Percentiles rank a stretch among this genome's conserved stretches.
Conservation (phyloP, 2,329 filamentous ascomycete species). For the Trichoderma sp. region DNA sequence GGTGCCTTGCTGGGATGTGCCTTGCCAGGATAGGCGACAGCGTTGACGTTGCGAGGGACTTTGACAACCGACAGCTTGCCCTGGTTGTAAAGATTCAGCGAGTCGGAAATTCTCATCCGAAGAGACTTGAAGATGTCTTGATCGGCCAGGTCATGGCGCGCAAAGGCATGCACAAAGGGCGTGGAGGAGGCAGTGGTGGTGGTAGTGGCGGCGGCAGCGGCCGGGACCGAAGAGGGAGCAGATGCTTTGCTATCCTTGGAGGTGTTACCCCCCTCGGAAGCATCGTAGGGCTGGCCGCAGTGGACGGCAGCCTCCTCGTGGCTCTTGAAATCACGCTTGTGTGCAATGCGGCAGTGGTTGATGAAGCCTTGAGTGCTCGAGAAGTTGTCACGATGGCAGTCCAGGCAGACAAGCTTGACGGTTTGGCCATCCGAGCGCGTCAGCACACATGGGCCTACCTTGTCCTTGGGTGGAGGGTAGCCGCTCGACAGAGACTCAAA, state of each 20-base stretch:
- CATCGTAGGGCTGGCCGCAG: slow-evolving; percentile 80
- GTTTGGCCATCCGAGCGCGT: slow-evolving; percentile 83
- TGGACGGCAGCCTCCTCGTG: slow-evolving; percentile 91
- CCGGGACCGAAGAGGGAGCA: slow-evolving; percentile 27
- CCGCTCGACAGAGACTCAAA: slow-evolving; percentile 71
- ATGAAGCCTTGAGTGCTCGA: slow-evolving; percentile 98
- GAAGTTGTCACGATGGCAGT: slow-evolving; percentile 89
- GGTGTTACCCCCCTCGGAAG: slow-evolving; percentile 31
- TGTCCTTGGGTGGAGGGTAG: slow-evolving; percentile 76
- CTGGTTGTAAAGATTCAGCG: slow-evolving; percentile 56
- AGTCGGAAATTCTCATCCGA: slow-evolving; percentile 57
- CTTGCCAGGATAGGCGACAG: slow-evolving; percentile 20
- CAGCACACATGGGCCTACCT: slow-evolving; percentile 79
- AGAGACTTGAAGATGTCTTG: slow-evolving; percentile 57
- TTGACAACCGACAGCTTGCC: slow-evolving; percentile 55
- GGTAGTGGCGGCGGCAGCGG: neutral
- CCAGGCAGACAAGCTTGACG: slow-evolving; percentile 87
- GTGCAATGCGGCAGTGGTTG: slow-evolving; percentile 96
- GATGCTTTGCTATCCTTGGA: slow-evolving; percentile 36
- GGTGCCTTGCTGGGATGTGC: slow-evolving; percentile 5
- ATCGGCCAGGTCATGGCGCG: slow-evolving; percentile 53
- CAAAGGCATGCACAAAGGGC: slow-evolving; percentile 42
- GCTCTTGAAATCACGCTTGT: slow-evolving; percentile 90
- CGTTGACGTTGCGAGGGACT: slow-evolving; percentile 35
- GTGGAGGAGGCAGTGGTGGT: neutral